phyloP scores from a whole-genome alignment of 441 rosid species.

The Adansonia gregorii region DNA sequence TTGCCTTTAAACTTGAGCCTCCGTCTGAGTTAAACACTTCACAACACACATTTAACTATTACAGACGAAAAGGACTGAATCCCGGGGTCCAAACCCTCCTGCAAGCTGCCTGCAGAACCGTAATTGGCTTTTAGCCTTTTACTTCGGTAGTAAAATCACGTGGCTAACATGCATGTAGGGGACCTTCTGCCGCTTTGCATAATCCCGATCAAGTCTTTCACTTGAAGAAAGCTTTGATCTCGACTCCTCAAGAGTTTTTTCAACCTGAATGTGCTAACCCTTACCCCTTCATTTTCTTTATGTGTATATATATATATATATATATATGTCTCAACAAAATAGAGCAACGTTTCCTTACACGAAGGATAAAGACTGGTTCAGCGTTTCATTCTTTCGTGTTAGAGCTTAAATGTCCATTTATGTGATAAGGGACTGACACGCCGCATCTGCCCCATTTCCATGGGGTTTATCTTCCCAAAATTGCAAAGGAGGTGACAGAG shows the following conservation, averaged over 20 bases:
- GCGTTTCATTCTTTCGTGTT: not conserved
- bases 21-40: not conserved
- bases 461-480: not conserved
- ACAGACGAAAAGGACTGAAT: constrained; percentile 17
- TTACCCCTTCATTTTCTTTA: not conserved
- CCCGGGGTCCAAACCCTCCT: constrained; percentile 21
- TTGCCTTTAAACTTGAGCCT: not conserved
- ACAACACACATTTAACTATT: not conserved
- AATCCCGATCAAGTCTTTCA: not conserved
- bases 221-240: constrained; percentile 16
- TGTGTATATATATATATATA: not conserved
- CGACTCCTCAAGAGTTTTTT: constrained; percentile 5
- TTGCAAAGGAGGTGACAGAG: too few relatives aligned
- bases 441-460: not conserved
- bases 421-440: not conserved
- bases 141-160: constrained; percentile 16
- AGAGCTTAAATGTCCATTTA: too few relatives aligned
- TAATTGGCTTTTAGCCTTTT: constrained; percentile 20
- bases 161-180: constrained; percentile 29
- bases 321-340: constrained; percentile 14
- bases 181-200: not conserved
- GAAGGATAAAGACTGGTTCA: not conserved
- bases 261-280: not conserved
- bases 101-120: not conserved
- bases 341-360: not conserved